Evolutionary conservation across 345 rosid species (phyloP).

Genomic region (Eucalyptus viminalis): DNA sequence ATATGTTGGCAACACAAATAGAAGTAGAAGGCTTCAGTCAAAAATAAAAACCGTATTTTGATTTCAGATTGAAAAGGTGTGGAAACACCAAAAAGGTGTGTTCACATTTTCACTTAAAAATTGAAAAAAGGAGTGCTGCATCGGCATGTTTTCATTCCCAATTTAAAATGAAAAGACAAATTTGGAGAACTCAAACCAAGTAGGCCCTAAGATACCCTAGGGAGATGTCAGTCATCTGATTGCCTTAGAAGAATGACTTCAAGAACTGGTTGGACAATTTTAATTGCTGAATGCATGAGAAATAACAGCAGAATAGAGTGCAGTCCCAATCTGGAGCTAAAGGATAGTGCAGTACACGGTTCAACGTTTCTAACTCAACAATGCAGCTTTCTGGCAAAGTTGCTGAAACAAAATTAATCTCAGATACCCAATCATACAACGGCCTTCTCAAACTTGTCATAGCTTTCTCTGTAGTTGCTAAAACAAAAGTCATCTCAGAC

Average conservation of each 20-base stretch:
- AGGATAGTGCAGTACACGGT: background rate
- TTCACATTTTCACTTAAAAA: background rate
- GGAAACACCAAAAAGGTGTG: background rate
- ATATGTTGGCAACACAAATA: background rate
- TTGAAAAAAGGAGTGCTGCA: background rate
- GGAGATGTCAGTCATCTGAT: background rate
- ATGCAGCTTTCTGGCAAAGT: background rate
- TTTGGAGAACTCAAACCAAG: background rate
- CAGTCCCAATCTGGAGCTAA: background rate
- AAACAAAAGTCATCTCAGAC: background rate
- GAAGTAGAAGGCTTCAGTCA: background rate
- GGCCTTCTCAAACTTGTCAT: background rate
- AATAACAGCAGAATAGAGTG: background rate
- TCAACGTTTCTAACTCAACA: background rate
- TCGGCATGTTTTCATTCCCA: background rate
- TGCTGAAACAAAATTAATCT: background rate
- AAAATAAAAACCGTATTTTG: background rate
- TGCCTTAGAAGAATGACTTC: background rate
- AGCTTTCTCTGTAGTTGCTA: background rate
- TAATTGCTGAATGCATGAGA: background rate
- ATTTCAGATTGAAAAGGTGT: background rate
- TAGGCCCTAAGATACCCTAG: background rate
- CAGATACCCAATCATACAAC: background rate
- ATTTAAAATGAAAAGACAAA: background rate
- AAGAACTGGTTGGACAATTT: background rate